Conservation (phyloP, 495 filamentous ascomycete species). For the Neurospora intermedia region DNA sequence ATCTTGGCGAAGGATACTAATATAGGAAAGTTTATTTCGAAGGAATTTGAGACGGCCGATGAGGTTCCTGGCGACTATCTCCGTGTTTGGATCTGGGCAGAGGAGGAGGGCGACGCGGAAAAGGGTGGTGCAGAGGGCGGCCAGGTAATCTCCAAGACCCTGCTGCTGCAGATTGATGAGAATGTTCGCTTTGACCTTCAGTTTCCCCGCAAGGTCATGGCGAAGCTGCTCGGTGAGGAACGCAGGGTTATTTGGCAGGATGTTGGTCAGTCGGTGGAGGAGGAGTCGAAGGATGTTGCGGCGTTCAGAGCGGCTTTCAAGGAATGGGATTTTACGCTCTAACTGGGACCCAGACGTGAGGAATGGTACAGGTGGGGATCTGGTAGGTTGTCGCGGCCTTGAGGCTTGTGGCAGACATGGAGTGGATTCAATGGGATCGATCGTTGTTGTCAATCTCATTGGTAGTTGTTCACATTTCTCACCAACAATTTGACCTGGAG, state of each 20-base stretch:
- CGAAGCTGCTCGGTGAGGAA: constrained; percentile 72
- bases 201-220: constrained; percentile 68
- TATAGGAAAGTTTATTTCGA: constrained; percentile 46
- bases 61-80: constrained; percentile 62
- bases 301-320: constrained; percentile 79
- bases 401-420: background rate
- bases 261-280: constrained; percentile 61
- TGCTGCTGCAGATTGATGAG: constrained; percentile 37
- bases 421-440: background rate
- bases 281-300: constrained; percentile 71
- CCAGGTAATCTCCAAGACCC: constrained; percentile 32
- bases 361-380: background rate
- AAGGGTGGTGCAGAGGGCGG: constrained; percentile 22
- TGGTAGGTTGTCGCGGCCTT: background rate
- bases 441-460: background rate
- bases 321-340: constrained; percentile 64
- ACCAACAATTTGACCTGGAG: background rate
- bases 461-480: background rate
- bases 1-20: constrained; percentile 70
- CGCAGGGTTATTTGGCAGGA: constrained; percentile 68
- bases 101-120: constrained; percentile 16
- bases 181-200: constrained; percentile 47
- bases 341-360: background rate
- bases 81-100: constrained; percentile 68
- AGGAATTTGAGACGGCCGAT: constrained; percentile 27